A percentile compares a stretch with the other conserved stretches of the same genome.
These are phyloP conservation scores for Amaranthus hypochondriacus DNA, from an alignment of 148 eudicot genomes.

Conservation along the genomic window DNA sequence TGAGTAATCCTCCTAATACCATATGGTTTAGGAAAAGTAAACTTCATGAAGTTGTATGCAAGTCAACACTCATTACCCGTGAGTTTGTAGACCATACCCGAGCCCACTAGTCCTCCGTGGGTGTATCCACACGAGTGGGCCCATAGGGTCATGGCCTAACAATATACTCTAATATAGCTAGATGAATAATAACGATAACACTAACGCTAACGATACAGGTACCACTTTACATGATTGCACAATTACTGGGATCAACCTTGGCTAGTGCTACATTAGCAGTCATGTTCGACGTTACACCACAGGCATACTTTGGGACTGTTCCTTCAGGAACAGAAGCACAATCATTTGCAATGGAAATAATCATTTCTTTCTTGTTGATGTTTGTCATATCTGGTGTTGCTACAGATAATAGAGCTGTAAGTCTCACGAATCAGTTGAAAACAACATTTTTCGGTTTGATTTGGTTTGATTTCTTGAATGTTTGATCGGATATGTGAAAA, in stretches of 20 bases:
- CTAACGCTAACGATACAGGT: slow-evolving; percentile 31
- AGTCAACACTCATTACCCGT: no score
- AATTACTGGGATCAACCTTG: slow-evolving; percentile 57
- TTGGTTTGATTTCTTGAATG: neutral
- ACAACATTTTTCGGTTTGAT: neutral
- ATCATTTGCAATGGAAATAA: slow-evolving; percentile 60
- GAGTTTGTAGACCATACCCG: no score
- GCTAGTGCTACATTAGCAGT: slow-evolving; percentile 58
- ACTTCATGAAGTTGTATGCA: no score
- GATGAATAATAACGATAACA: no score
- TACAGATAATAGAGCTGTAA: slow-evolving; percentile 70
- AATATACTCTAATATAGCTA: no score
- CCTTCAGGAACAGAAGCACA: slow-evolving; percentile 60
- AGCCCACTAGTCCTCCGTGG: no score
- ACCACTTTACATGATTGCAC: slow-evolving; percentile 59
- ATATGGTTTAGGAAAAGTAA: no score
- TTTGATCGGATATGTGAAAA: no score
- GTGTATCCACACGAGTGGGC: no score
- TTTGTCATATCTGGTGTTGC: slow-evolving; percentile 72
- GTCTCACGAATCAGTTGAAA: neutral
- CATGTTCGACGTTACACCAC: slow-evolving; percentile 50
- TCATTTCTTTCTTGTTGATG: slow-evolving; percentile 73
- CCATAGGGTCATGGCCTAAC: no score
- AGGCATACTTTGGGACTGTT: slow-evolving; percentile 63
- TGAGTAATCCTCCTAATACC: no score